Base-by-base conservation (phyloP, 305 asterid genomes). In the Plantago coronopus region DNA sequence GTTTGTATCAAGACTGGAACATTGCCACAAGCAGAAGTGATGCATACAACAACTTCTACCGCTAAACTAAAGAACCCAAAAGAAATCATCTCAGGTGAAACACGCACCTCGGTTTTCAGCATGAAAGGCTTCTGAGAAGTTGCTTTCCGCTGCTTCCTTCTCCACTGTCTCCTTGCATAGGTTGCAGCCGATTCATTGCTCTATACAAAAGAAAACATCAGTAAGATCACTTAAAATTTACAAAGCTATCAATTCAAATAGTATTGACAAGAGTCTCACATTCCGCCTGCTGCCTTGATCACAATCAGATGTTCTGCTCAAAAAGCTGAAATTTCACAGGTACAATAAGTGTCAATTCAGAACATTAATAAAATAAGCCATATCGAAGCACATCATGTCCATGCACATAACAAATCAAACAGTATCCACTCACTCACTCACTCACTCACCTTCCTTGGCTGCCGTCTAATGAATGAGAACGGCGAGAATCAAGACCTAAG, bases 361-460 rank as follows among this genome's bases (percentile, higher is more conserved):
- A 64, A 74, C 55, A 57, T 48, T 54, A 50, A 17, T 42, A 37
- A 65, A 69, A 64, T 31, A 48, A 61, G 16, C 20, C 34, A 22
- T 17, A 53, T 43, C n/a, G 18, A 67, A 34, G 9, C 40, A 16
- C 17, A 15, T 23, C 17, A 29, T 17, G 12, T 16, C 19, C 44
- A 38, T 59, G 43, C 17, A 51, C 18, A 40, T 29, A 17, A 63
- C 51, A 69, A 37, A 47, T 13, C 45, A 42, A n/a, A 21, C 29
- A 48, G 55, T 29, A 66, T 48, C 5, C n/a, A n/a, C n/a, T n/a
- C n/a, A 14, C 21, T 68, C 51, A 18, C 21, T 27, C 43, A 27
- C 34, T 48, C 48, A 69, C 94, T 61, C 66, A 89, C 97, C 97
- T 84, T 78, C 87, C 93, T 62, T 72, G 87, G 50, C 74, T 80